Conservation (phyloP, 225 moss, liverwort and hornwort genomes). For the Climacium dendroides region DNA sequence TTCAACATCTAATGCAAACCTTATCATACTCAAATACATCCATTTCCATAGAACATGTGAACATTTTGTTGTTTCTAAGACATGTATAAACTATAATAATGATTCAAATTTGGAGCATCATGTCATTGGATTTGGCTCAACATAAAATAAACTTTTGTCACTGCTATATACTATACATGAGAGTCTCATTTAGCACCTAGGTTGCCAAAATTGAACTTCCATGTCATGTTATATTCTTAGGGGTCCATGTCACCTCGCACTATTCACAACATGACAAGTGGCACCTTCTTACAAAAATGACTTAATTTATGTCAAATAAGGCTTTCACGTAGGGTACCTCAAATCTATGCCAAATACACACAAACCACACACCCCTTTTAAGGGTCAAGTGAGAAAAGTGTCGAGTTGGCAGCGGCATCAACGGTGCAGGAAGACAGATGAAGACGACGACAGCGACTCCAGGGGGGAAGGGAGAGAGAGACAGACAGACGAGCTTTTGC, state of each 20-base stretch:
- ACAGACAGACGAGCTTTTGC: neutral
- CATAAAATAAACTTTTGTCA: neutral
- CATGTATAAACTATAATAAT: neutral
- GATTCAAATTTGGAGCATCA: neutral
- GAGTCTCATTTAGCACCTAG: no score
- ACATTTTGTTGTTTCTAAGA: neutral
- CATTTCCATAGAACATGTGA: rapidly evolving
- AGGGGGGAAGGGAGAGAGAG: neutral
- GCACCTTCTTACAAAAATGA: no score
- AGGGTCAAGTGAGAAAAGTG: neutral
- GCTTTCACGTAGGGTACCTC: no score
- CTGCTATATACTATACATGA: no score
- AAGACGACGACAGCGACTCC: neutral
- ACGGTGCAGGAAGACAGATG: neutral
- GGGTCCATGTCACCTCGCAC: no score
- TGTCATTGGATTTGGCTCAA: neutral
- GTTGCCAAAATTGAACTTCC: no score
- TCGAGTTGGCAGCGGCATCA: neutral
- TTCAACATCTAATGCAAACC: neutral
- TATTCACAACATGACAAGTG: no score
- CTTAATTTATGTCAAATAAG: no score
- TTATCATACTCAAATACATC: neutral
- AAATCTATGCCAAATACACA: neutral
- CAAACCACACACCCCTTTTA: neutral
- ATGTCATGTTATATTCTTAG: no score